phyloP scores from a whole-genome alignment of 2,329 filamentous ascomycete species.

The Epichloe hybrida region DNA sequence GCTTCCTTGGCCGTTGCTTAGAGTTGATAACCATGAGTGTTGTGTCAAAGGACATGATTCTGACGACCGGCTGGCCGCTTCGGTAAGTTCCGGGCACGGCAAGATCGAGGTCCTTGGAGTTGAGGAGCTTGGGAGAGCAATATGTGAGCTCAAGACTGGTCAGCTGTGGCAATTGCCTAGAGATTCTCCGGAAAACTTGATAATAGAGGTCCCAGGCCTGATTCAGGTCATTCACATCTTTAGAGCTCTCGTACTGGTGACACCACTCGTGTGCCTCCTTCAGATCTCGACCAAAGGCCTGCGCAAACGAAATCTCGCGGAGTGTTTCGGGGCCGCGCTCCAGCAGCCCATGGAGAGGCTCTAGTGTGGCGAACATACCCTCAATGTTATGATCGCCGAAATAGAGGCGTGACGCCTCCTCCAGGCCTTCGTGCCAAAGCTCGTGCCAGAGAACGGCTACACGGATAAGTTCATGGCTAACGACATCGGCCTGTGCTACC shows the following conservation, averaged over 20 bases:
- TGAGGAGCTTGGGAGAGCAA: constrained; percentile 85
- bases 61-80: constrained; percentile 63
- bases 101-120: constrained; percentile 73
- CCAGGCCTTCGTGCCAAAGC: constrained; percentile 94
- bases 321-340: constrained; percentile 86
- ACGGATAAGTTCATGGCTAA: constrained; percentile 92
- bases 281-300: constrained; percentile 91
- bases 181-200: constrained; percentile 92
- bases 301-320: constrained; percentile 90
- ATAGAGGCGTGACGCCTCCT: constrained; percentile 91
- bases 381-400: constrained; percentile 97
- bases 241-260: constrained; percentile 75
- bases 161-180: constrained; percentile 81
- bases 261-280: constrained; percentile 95
- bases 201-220: constrained; percentile 99
- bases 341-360: constrained; percentile 81
- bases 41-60: constrained; percentile 80
- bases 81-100: constrained; percentile 93
- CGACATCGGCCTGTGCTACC: constrained; percentile 87
- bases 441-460: constrained; percentile 98
- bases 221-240: constrained; percentile 87
- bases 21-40: constrained; percentile 88
- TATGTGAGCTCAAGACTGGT: constrained; percentile 90
- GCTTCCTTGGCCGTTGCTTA: constrained; percentile 87
- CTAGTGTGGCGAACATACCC: constrained; percentile 87